phyloP scores from a whole-genome alignment of 768 basidiomycete genomes.

The Dioszegia hungarica region DNA sequence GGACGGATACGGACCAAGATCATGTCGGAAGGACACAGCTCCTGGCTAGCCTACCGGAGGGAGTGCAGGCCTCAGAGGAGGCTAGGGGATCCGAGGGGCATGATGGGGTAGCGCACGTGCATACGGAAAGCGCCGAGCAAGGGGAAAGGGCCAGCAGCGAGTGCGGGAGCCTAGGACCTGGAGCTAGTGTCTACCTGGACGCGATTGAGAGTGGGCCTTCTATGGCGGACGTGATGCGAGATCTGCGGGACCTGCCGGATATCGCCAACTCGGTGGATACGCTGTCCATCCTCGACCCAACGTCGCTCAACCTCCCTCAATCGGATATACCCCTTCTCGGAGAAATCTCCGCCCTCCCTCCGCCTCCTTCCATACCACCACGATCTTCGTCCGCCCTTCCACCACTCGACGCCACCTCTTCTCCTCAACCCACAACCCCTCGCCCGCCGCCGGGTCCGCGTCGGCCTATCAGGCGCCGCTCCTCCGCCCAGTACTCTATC shows the following conservation, averaged over 20 bases:
- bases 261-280: neutral
- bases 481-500: slow-evolving; percentile 26
- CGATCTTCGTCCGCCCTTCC: neutral
- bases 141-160: slow-evolving; percentile 6
- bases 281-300: neutral
- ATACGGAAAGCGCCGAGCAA: neutral
- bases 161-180: no score
- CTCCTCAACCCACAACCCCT: neutral
- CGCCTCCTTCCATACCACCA: neutral
- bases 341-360: neutral
- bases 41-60: neutral
- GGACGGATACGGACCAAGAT: slow-evolving; percentile 14
- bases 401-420: neutral
- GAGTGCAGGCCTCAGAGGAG: no score
- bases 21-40: neutral
- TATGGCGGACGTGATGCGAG: slow-evolving; percentile 23
- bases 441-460: neutral
- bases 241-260: slow-evolving; percentile 27
- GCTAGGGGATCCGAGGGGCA: no score
- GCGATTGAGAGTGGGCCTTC: slow-evolving; percentile 19
- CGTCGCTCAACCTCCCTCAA: no score
- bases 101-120: neutral
- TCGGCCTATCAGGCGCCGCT: slow-evolving; percentile 2
- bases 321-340: neutral
- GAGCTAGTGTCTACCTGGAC: slow-evolving; percentile 25